These are phyloP conservation scores for Phaseolus coccineus DNA, from an alignment of 331 rosid species.

Conservation along the genomic window DNA sequence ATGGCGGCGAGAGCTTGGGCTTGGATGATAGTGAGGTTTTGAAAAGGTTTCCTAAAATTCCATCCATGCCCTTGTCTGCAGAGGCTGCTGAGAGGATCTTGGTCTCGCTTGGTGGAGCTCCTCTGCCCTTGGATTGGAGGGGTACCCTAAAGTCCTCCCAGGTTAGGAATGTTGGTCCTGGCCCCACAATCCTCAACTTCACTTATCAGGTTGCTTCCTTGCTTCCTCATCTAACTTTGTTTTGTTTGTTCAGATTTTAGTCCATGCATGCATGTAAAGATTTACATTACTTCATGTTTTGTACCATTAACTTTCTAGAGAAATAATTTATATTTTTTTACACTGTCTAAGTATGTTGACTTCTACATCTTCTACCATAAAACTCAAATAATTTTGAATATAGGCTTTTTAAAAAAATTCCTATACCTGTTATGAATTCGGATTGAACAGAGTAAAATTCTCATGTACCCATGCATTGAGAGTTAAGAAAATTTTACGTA, in stretches of 20 bases:
- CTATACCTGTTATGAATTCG: too few relatives aligned
- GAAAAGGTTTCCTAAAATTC: slow-evolving; percentile 75
- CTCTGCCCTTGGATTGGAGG: slow-evolving; percentile 62
- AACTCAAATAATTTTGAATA: too few relatives aligned
- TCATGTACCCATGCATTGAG: neutral
- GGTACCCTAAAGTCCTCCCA: slow-evolving; percentile 9
- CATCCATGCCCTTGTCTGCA: slow-evolving; percentile 72
- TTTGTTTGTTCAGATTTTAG: too few relatives aligned
- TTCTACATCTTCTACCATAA: too few relatives aligned
- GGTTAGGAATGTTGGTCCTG: slow-evolving; percentile 64
- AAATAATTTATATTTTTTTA: too few relatives aligned
- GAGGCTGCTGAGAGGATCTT: slow-evolving; percentile 58
- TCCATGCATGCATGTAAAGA: too few relatives aligned
- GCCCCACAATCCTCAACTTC: slow-evolving; percentile 69
- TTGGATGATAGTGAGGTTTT: slow-evolving; percentile 61
- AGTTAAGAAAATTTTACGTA: neutral
- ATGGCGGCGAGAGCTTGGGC: slow-evolving; percentile 66
- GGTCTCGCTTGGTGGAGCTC: slow-evolving; percentile 50
- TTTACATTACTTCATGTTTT: neutral
- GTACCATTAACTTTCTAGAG: neutral
- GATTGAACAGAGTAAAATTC: neutral
- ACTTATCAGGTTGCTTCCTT: slow-evolving; percentile 57
- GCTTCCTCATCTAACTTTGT: neutral
- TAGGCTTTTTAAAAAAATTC: too few relatives aligned
- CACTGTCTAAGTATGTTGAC: neutral